phyloP scores from a whole-genome alignment of 2,329 filamentous ascomycete genomes.

The Lizonia empirigonia region DNA sequence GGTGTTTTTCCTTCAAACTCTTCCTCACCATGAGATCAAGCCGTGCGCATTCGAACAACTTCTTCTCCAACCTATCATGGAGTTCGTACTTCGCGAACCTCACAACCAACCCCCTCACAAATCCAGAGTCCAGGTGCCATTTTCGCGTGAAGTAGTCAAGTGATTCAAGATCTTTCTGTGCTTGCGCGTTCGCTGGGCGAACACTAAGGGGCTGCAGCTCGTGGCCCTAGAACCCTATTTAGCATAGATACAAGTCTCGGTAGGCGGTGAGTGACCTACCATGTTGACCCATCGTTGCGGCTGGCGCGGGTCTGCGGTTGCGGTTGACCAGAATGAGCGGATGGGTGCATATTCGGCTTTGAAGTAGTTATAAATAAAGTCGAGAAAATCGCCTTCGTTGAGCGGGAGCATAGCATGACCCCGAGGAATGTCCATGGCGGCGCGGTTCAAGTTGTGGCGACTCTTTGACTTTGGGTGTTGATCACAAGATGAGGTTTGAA shows the following conservation, averaged over 20 bases:
- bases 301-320: constrained; percentile 40
- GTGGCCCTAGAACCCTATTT: constrained; percentile 25
- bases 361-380: constrained; percentile 47
- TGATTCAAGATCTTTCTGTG: constrained; percentile 45
- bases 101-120: constrained; percentile 41
- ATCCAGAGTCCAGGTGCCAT: constrained; percentile 40
- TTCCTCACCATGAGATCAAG: constrained; percentile 47
- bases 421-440: constrained; percentile 41
- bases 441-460: not conserved
- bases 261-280: constrained; percentile 3
- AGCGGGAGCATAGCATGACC: constrained; percentile 42
- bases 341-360: constrained; percentile 48
- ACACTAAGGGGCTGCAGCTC: constrained; percentile 37
- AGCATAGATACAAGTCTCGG: not conserved
- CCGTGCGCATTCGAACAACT: constrained; percentile 40
- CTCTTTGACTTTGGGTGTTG: not conserved
- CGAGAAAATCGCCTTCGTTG: constrained; percentile 41
- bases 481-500: not conserved
- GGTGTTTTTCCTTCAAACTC: constrained; percentile 46
- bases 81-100: constrained; percentile 44
- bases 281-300: constrained; percentile 40
- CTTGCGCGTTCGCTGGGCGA: constrained; percentile 45
- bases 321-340: constrained; percentile 44
- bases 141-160: constrained; percentile 41
- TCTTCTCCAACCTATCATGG: constrained; percentile 47